These are phyloP conservation scores for Dioszegia hungarica DNA, from an alignment of 768 basidiomycete genomes.

Conservation along the genomic window DNA sequence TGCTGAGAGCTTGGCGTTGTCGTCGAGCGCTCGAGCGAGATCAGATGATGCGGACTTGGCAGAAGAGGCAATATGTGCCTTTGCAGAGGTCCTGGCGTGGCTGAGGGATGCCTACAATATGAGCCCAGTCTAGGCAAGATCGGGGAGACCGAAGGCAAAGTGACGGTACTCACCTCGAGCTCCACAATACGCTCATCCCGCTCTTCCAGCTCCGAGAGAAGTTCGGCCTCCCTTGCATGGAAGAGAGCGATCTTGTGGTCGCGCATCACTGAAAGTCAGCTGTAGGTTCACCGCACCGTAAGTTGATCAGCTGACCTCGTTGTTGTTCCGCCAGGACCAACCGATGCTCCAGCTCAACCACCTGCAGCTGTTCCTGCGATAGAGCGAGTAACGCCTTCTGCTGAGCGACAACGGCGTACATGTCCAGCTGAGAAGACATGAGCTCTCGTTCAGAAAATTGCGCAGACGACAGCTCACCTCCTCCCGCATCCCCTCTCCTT, in stretches of 20 bases:
- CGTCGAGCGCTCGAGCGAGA: slow-evolving; percentile 19
- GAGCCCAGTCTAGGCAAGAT: background rate
- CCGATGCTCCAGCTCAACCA: slow-evolving; percentile 36
- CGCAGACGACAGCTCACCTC: slow-evolving; percentile 25
- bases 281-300: background rate
- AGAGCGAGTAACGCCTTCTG: slow-evolving; percentile 35
- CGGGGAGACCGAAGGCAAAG: too few relatives aligned
- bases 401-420: slow-evolving; percentile 28
- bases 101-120: slow-evolving; percentile 13
- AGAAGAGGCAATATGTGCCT: background rate
- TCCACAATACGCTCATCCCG: slow-evolving; percentile 23
- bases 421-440: slow-evolving; percentile 21
- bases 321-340: slow-evolving; percentile 30
- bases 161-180: slow-evolving; percentile 32
- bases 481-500: slow-evolving; percentile 32
- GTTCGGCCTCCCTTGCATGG: slow-evolving; percentile 33
- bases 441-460: background rate
- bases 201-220: slow-evolving; percentile 25
- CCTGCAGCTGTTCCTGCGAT: slow-evolving; percentile 36
- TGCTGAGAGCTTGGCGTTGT: background rate
- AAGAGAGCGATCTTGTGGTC: slow-evolving; percentile 42
- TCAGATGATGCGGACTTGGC: background rate
- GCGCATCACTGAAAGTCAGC: slow-evolving; percentile 26
- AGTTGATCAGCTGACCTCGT: slow-evolving; percentile 24
- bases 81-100: slow-evolving; percentile 15